Conservation (phyloP, 495 filamentous ascomycete species). For the Penicillium dipodomyicola region DNA sequence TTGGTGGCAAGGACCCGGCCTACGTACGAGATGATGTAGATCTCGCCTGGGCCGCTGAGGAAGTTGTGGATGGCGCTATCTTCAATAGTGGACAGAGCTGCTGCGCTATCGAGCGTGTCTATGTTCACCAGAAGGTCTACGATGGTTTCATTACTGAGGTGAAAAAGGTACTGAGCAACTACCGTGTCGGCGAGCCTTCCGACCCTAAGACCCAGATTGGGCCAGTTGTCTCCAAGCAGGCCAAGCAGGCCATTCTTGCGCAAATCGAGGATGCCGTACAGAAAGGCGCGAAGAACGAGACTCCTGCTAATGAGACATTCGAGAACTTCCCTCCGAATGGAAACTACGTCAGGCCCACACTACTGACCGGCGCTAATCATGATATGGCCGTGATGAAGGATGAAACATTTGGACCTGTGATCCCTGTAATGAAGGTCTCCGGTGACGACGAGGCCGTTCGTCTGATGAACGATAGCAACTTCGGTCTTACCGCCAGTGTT, state of each 20-base stretch:
- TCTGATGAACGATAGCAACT: slow-evolving; percentile 89
- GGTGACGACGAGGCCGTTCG: slow-evolving; percentile 73
- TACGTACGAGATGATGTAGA: slow-evolving; percentile 86
- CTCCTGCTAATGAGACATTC: slow-evolving; percentile 75
- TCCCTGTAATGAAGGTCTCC: slow-evolving; percentile 84
- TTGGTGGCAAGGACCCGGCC: slow-evolving; percentile 91
- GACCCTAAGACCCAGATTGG: slow-evolving; percentile 76
- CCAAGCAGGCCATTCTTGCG: slow-evolving; percentile 64
- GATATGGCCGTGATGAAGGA: slow-evolving; percentile 84
- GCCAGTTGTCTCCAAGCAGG: slow-evolving; percentile 76
- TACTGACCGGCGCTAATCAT: slow-evolving; percentile 75
- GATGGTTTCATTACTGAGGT: slow-evolving; percentile 74
- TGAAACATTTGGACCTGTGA: slow-evolving; percentile 91
- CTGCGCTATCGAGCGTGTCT: slow-evolving; percentile 84
- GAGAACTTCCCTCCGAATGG: slow-evolving; percentile 62
- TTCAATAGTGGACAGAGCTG: slow-evolving; percentile 96
- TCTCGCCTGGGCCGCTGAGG: slow-evolving; percentile 82
- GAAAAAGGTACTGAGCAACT: slow-evolving; percentile 77
- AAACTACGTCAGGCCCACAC: slow-evolving; percentile 81
- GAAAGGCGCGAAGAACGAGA: slow-evolving; percentile 78
- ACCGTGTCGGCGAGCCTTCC: slow-evolving; percentile 81
- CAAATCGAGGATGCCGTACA: slow-evolving; percentile 79
- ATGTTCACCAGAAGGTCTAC: slow-evolving; percentile 78
- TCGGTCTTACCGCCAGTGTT: slow-evolving; percentile 87
- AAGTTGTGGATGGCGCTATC: slow-evolving; percentile 87